Percentiles rank a stretch among this genome's conserved stretches.
phyloP scores from a whole-genome alignment of 768 basidiomycete genomes.

The Auriscalpium microsporum region DNA sequence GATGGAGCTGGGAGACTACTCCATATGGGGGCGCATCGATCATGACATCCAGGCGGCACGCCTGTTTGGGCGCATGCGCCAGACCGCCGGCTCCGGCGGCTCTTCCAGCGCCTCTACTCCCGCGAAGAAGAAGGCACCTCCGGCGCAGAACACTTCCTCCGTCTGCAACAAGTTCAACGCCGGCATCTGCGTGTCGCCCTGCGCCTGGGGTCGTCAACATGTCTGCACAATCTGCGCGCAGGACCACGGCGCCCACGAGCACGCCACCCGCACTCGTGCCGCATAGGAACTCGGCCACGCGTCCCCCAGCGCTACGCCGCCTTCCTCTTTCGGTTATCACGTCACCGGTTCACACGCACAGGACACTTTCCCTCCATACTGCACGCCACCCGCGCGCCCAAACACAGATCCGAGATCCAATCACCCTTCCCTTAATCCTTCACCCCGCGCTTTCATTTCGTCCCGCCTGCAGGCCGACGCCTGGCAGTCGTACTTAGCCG shows the following conservation, averaged over 20 bases:
- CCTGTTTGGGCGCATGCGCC: neutral
- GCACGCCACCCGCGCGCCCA: constrained; percentile 5
- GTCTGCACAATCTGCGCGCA: neutral
- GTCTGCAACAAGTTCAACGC: neutral
- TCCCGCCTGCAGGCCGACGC: constrained; percentile 5
- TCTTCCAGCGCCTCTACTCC: neutral
- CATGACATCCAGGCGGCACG: neutral
- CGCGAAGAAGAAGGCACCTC: neutral
- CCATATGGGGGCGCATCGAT: constrained; percentile 1
- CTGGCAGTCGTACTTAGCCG: constrained; percentile 8
- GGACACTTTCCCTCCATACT: neutral
- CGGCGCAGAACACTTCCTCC: neutral
- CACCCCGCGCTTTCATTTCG: neutral
- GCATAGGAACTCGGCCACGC: neutral
- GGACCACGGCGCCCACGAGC: neutral
- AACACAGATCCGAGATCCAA: constrained; percentile 13
- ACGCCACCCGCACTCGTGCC: neutral
- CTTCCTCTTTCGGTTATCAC: neutral
- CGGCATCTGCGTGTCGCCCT: neutral
- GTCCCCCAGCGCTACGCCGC: neutral
- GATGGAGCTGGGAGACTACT: constrained; percentile 2
- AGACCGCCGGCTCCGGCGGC: neutral
- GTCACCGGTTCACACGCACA: neutral
- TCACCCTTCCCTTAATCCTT: neutral
- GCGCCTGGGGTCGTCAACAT: neutral